A percentile compares a stretch with the other conserved stretches of the same genome.
Conservation (phyloP, 2,329 filamentous ascomycete species). For the Claviceps lovelessii region DNA sequence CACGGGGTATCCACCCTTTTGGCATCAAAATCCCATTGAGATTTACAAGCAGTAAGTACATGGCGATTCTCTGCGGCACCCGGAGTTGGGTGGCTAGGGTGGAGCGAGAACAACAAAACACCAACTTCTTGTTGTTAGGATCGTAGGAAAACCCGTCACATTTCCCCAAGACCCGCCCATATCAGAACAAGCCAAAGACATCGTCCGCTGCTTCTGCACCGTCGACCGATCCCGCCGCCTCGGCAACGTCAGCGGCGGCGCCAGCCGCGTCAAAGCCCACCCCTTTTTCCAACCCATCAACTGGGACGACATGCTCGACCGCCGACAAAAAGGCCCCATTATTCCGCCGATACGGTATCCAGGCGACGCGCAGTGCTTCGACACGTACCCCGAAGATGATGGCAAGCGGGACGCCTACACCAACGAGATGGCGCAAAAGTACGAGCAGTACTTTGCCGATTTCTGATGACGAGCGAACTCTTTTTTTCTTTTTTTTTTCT, state of each 20-base stretch:
- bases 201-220: constrained; percentile 64
- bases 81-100: background rate
- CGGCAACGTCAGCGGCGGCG: constrained; percentile 65
- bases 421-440: constrained; percentile 51
- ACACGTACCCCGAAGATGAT: constrained; percentile 67
- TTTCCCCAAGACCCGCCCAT: constrained; percentile 56
- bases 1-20: constrained; percentile 74
- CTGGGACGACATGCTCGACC: constrained; percentile 58
- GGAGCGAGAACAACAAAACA: background rate
- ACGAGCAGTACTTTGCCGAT: constrained; percentile 56
- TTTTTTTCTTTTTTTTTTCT: background rate
- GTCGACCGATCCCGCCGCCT: constrained; percentile 65
- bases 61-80: background rate
- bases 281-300: constrained; percentile 60
- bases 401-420: constrained; percentile 51
- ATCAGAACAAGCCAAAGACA: constrained; percentile 54
- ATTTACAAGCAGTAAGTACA: constrained; percentile 60
- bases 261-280: constrained; percentile 56
- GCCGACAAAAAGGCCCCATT: constrained; percentile 54
- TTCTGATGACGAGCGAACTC: constrained; percentile 35
- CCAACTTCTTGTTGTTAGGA: constrained; percentile 31
- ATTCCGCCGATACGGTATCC: constrained; percentile 58
- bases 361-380: constrained; percentile 69
- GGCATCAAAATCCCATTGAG: constrained; percentile 75
- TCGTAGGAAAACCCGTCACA: constrained; percentile 61